Conservation (phyloP, 2,329 filamentous ascomycete species). For the Cladosporium sp. region DNA sequence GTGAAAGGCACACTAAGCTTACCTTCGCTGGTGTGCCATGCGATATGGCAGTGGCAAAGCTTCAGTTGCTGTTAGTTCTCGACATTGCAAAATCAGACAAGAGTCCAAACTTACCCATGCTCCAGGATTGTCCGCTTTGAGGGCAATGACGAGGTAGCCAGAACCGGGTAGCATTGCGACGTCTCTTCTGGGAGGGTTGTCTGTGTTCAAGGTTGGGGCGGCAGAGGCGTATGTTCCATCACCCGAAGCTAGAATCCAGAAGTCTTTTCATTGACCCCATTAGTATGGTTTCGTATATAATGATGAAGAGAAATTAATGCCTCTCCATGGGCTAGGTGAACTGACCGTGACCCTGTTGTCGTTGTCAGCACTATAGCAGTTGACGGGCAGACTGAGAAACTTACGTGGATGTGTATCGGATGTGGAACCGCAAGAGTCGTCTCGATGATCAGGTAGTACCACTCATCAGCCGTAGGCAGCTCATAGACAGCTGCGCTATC, state of each 20-base stretch:
- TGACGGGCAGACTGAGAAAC: background rate
- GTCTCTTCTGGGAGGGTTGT: conserved; percentile 31
- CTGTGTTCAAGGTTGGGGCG: conserved; percentile 27
- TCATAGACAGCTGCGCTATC: conserved; percentile 34
- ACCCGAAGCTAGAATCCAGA: conserved; percentile 39
- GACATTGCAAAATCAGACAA: too few relatives aligned
- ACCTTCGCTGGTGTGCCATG: conserved; percentile 27
- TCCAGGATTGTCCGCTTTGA: conserved; percentile 32
- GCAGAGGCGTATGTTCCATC: conserved; percentile 32
- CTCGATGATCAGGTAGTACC: conserved; percentile 39
- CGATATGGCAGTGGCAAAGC: conserved; percentile 26
- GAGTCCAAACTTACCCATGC: conserved; percentile 24
- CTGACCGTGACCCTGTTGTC: conserved; percentile 1
- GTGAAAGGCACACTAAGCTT: too few relatives aligned
- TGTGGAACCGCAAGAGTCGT: conserved; percentile 29
- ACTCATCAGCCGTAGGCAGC: conserved; percentile 30
- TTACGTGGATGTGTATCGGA: conserved; percentile 25
- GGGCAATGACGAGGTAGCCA: conserved; percentile 32
- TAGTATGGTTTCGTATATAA: conserved; percentile 37
- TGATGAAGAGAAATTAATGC: background rate
- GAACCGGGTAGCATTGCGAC: conserved; percentile 30
- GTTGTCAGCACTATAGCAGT: background rate
- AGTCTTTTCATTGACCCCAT: too few relatives aligned
- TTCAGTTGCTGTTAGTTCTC: too few relatives aligned
- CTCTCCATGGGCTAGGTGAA: background rate